Evolutionary conservation across 768 basidiomycete genomes (phyloP), one percentile per base, ranked within the genome.

Genomic region (Suillus occidentalis): DNA sequence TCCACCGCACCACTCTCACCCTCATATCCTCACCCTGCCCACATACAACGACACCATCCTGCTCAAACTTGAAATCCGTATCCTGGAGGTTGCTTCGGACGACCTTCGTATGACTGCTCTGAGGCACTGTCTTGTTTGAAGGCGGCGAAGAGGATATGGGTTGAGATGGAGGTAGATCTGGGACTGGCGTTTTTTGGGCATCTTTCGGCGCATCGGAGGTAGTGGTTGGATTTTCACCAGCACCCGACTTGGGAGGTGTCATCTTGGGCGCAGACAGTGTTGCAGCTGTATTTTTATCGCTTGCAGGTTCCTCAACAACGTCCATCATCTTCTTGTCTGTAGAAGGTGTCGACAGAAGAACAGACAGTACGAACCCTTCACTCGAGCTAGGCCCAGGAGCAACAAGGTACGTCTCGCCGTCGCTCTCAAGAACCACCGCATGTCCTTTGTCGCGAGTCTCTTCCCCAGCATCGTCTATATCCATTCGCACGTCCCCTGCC

Each of bases 1-100:
- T 62, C 74, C 74, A 75, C 47, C 74, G 66, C 42, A 74, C 43
- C 52, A 77, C 75, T 62, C 67, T 68, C 57, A 77, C 62, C 40
- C 62, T 58, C 39, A 77, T 6, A 8, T 16, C 59, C 2, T 60
- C 63, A 12, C 55, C 43, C 0, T 52, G 25, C 9, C 62, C 56
- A 47, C 64, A 67, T 60, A 77, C 42, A 12, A 66, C 7, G 37
- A 77, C 61, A 28, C 20, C 37, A 22, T 72, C 67, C 2, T 65
- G 55, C 25, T 76, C 67, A 59, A 75, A 75, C 8, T 5, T 31
- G 31, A 75, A 77, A 18, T 71, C 67, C 13, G 60, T 62, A 3
- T 70, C 70, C 9, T 55, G 53, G 37, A 75, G 63, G 61, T 72
- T 64, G 43, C 69, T 50, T 34, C 68, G 65, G 13, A 76, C 20